Percentiles rank a stretch among this genome's conserved stretches.
Conservation (phyloP, 2,329 filamentous ascomycete genomes). For the Colletotrichum sp. region DNA sequence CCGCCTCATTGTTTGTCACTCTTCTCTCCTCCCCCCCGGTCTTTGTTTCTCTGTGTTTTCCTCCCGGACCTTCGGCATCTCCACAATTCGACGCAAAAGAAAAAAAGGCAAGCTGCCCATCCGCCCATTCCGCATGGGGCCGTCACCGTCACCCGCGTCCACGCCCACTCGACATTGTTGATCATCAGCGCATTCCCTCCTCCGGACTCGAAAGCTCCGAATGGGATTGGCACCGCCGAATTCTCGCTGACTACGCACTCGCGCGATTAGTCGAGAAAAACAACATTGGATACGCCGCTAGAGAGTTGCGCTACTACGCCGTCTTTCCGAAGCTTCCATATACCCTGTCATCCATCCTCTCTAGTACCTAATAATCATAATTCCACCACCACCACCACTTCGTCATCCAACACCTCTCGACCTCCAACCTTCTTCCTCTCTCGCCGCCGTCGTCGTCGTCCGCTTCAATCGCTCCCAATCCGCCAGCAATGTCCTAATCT, state of each 20-base stretch:
- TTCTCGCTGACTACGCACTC: background rate
- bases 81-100: background rate
- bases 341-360: background rate
- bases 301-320: background rate
- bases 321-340: conserved; percentile 12
- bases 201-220: background rate
- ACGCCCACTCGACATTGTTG: background rate
- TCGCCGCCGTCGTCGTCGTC: background rate
- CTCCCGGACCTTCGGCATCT: conserved; percentile 15
- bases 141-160: background rate
- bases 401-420: background rate
- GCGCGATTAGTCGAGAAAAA: background rate
- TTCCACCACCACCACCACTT: background rate
- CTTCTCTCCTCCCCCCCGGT: background rate
- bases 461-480: background rate
- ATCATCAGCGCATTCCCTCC: background rate
- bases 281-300: background rate
- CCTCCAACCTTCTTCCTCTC: background rate
- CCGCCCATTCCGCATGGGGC: conserved; percentile 12
- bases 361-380: background rate
- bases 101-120: background rate
- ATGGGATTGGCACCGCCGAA: background rate
- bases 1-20: background rate
- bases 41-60: background rate
- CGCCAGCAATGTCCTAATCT: background rate